Evolutionary conservation across 345 rosid genomes (phyloP).

Genomic region (Diplotaxis tenuifolia): DNA sequence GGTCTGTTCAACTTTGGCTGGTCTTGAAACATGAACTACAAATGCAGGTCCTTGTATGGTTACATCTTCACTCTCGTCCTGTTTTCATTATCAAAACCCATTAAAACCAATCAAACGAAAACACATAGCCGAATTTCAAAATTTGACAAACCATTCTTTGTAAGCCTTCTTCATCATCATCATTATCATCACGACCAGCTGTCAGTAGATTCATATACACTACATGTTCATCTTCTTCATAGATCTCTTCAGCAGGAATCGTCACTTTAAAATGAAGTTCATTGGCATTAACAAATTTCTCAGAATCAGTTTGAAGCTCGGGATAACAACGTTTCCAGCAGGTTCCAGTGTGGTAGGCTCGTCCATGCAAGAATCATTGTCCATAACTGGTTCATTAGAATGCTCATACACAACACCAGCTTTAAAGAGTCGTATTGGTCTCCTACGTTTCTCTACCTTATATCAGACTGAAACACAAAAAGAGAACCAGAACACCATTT

Average conservation of each 20-base stretch:
- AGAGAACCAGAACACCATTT: background rate
- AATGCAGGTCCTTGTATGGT: background rate
- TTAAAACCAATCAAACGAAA: background rate
- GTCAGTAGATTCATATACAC: background rate
- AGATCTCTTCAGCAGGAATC: slow-evolving; percentile 31
- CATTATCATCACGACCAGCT: background rate
- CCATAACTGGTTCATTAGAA: slow-evolving; percentile 28
- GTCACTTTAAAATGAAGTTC: slow-evolving; percentile 24
- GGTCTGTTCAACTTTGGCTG: background rate
- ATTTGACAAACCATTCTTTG: background rate
- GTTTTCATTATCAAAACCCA: background rate
- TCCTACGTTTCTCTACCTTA: slow-evolving; percentile 55
- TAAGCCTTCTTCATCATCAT: background rate
- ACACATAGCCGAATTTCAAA: background rate
- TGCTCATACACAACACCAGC: slow-evolving; percentile 53
- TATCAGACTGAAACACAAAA: slow-evolving; percentile 48
- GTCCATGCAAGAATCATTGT: slow-evolving; percentile 16
- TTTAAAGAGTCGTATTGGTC: slow-evolving; percentile 52
- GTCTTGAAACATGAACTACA: background rate
- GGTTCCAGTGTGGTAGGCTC: background rate
- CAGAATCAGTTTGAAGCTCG: background rate
- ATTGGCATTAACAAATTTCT: no score
- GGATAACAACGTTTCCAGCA: background rate
- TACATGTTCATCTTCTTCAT: slow-evolving; percentile 22
- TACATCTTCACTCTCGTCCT: background rate